Base-by-base conservation (phyloP, 768 basidiomycete genomes). In the Hirschioporus abietinus region DNA sequence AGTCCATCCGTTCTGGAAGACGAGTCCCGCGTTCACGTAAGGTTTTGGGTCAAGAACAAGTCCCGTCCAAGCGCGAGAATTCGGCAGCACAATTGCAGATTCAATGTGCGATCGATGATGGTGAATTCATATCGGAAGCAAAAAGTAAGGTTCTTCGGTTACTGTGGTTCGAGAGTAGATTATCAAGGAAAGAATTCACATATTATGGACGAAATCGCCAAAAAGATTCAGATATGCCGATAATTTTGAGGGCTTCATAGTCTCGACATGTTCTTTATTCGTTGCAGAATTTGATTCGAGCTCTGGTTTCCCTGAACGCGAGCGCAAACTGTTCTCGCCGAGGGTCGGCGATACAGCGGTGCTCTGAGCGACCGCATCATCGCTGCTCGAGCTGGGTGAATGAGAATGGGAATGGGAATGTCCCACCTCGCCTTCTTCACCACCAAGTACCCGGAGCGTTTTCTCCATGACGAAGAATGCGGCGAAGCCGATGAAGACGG, bases 381-480 rank as follows among this genome's bases (percentile, higher is more conserved):
- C 77, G 67, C 79, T 78, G 6, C 80, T 78, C 69, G 86, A 84
- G 1, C 83, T 83, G 71, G 90, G 89, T 0, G 86, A 84, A 76
- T 93, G 91, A 17, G 81, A 73, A 70, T 88, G 86, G 18, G 77
- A 74, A 70, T 85, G 83, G 10, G 77, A 81, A 68, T 85, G 82
- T n/a, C 79, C 81, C 17, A 78, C 75, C 18, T 77, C 74, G 64
- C 78, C 83, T 60, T 81, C 84, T 60, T 84, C 88, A 42, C 86
- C 83, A 58, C 88, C 86, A 23, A 95, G 82, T 12, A 94, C 93
- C 23, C 94, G 86, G 70, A 95, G 83, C 12, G 91, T 87, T 79
- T 96, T 96, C 75, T 96, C 95, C 86, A 96, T 93, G 71, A 95
- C 83, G 79, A 96, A 96, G 79, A 96, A 96, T 0, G 91, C 79